Conservation (phyloP, 2,329 filamentous ascomycete species). For the Parastagonospora nodorum region DNA sequence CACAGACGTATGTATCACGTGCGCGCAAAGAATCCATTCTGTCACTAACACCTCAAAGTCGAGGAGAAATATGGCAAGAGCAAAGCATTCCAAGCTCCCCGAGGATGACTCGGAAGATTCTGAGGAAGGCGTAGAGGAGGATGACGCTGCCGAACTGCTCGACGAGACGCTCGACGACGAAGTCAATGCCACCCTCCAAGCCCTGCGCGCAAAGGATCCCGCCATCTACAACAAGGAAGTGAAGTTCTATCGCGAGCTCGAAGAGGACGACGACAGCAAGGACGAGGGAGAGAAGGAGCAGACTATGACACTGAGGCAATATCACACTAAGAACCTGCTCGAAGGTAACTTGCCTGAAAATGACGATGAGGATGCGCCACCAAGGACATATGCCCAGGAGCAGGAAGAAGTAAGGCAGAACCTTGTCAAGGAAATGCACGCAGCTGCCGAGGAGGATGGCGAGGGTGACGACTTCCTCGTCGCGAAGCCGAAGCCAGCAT, state of each 20-base stretch:
- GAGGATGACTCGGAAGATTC: slow-evolving; percentile 59
- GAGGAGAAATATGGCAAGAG: slow-evolving; percentile 80
- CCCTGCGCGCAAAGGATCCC: slow-evolving; percentile 89
- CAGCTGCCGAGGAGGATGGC: slow-evolving; percentile 56
- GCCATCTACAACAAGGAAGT: slow-evolving; percentile 80
- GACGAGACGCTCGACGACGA: slow-evolving; percentile 85
- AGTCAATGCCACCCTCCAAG: slow-evolving; percentile 83
- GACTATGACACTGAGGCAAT: slow-evolving; percentile 84
- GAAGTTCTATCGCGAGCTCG: slow-evolving; percentile 75
- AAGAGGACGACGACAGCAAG: slow-evolving; percentile 53
- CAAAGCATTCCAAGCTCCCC: slow-evolving; percentile 37
- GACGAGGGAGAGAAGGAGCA: slow-evolving; percentile 70
- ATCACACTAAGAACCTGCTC: slow-evolving; percentile 88
- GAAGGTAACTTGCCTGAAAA: slow-evolving; percentile 67
- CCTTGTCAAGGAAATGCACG: slow-evolving; percentile 81
- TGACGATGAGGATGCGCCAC: slow-evolving; percentile 58
- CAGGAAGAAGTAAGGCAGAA: slow-evolving; percentile 81
- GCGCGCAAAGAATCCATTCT: neutral
- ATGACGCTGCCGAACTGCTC: slow-evolving; percentile 85
- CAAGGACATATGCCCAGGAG: slow-evolving; percentile 82
- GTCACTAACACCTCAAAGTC: slow-evolving; percentile 58
- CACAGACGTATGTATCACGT: slow-evolving; percentile 62
- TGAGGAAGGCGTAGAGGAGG: slow-evolving; percentile 74
- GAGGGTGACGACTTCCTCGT: slow-evolving; percentile 78
- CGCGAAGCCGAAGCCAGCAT: slow-evolving; percentile 63